A percentile compares a stretch with the other conserved stretches of the same genome.
phyloP scores from a whole-genome alignment of 805 yeast species.

The Yarrowia sp. region DNA sequence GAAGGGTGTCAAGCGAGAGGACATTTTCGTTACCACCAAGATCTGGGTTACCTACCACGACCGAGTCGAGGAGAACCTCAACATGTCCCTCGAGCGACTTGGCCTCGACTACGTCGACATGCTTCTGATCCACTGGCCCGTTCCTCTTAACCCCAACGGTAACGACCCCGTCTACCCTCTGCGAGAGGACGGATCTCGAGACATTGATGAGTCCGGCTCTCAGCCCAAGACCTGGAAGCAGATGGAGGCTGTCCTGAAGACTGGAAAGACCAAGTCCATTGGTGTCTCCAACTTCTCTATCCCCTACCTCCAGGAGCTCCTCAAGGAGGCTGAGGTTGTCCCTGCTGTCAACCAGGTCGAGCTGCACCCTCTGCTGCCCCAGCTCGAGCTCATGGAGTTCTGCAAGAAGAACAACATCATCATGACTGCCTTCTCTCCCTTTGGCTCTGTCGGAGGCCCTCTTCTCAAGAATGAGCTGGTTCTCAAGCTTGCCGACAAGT shows the following conservation, averaged over 20 bases:
- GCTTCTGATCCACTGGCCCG: conserved; percentile 68
- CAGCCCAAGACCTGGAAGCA: conserved; percentile 57
- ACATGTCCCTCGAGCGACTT: conserved; percentile 49
- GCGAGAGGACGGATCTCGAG: conserved; percentile 42
- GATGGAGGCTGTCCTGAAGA: conserved; percentile 55
- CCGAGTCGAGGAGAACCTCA: conserved; percentile 48
- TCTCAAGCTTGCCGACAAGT: conserved; percentile 53
- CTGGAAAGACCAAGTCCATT: conserved; percentile 52
- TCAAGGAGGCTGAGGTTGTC: conserved; percentile 46
- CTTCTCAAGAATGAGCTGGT: conserved; percentile 51
- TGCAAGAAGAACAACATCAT: conserved; percentile 51
- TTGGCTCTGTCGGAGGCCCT: conserved; percentile 65
- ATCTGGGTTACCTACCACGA: conserved; percentile 46
- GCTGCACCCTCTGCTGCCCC: conserved; percentile 69
- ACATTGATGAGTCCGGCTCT: conserved; percentile 33
- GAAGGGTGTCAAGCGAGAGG: conserved; percentile 45
- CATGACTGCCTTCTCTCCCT: conserved; percentile 73
- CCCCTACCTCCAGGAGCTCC: conserved; percentile 49
- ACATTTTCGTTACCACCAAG: conserved; percentile 62
- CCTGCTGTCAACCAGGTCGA: conserved; percentile 79
- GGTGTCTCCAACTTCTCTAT: conserved; percentile 75
- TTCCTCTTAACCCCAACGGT: conserved; percentile 36
- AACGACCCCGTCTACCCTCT: conserved; percentile 37
- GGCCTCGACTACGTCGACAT: conserved; percentile 62
- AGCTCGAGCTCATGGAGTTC: conserved; percentile 53